Base-by-base conservation (phyloP, 345 rosid species). In the Eutrema japonicum region DNA sequence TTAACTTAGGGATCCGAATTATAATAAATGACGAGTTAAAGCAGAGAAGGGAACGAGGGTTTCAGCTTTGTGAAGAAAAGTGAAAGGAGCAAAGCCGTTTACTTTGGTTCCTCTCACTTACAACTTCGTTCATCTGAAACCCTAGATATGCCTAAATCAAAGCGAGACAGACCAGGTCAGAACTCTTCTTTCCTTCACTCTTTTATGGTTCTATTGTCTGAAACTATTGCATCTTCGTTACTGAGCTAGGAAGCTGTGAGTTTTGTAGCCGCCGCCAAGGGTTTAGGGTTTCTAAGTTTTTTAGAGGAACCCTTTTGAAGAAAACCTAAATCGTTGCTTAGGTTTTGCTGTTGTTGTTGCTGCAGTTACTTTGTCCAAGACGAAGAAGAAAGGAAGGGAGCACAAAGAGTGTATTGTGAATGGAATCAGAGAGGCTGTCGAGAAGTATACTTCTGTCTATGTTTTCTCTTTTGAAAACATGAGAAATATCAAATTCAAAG, bases 361-460 rank as follows among this genome's bases (percentile, higher is more conserved):
- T 66, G 84, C 79, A 87, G 98, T 95, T 76, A 87, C 99, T n/a
- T 69, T 95, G 68, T 86, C 99, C 2, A 95, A 95, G 85, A 90
- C 98, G 3, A 95, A 89, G 89, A 95, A 90, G 91, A 95, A 95
- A 77, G 99, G 99, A 35, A 88, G 84, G 49, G 98, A 85, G 60
- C 98, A 95, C 62, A 95, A 95, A 62, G 98, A 95, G 72, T 0
- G 43, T 18, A 78, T 92, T 38, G 86, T 92, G 0, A 83, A 80
- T 73, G 63, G 87, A 13, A 86, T 95, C 68, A 86, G 96, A 58
- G 90, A 88, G n/a, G 88, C 94, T 36, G 88, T 75, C 1, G 98
- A 95, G 12, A 81, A 55, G 2, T 87, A 86, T 62, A 62, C 46
- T 7, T 86, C 94, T 2, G 79, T 84, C 13, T 95, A 85, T 79